Conservation (phyloP, 1,139 yeast genomes). For the Saccharomyces hybrid region DNA sequence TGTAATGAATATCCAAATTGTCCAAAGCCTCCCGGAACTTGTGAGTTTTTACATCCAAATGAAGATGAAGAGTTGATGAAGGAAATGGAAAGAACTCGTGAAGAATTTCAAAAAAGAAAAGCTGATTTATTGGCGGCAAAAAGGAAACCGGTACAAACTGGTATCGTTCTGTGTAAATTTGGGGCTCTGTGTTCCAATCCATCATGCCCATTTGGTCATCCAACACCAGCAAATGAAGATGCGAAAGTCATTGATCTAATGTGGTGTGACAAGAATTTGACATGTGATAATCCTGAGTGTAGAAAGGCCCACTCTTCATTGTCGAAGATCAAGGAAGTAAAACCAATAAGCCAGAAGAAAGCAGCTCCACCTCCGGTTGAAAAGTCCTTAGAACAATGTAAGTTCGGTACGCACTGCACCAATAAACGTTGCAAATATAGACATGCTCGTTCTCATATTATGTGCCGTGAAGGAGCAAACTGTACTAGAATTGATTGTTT, state of each 20-base stretch:
- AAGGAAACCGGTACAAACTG: conserved; percentile 34
- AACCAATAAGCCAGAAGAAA: conserved; percentile 20
- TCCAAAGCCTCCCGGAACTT: conserved; percentile 72
- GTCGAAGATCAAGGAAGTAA: conserved; percentile 34
- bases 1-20: conserved; percentile 79
- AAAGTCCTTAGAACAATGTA: conserved; percentile 69
- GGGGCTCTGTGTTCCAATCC: conserved; percentile 70
- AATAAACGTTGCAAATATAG: conserved; percentile 73
- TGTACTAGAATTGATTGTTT: conserved; percentile 77
- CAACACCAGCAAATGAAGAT: conserved; percentile 73
- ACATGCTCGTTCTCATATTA: conserved; percentile 65
- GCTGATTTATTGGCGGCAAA: conserved; percentile 31
- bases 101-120: conserved; percentile 43
- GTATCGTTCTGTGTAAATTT: conserved; percentile 63
- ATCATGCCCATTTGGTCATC: conserved; percentile 82
- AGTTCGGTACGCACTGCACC: conserved; percentile 67
- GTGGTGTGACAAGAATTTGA: conserved; percentile 75
- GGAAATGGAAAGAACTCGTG: conserved; percentile 53
- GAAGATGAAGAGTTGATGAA: conserved; percentile 69
- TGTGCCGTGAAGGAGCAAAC: conserved; percentile 74
- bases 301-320: conserved; percentile 82
- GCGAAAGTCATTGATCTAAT: conserved; percentile 60
- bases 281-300: too few species aligned
- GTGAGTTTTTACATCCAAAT: conserved; percentile 75
- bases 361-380: conserved; percentile 32